Percentiles rank a stretch among this genome's conserved stretches.
Conservation (phyloP, 768 basidiomycete genomes). For the Piloderma croceum region DNA sequence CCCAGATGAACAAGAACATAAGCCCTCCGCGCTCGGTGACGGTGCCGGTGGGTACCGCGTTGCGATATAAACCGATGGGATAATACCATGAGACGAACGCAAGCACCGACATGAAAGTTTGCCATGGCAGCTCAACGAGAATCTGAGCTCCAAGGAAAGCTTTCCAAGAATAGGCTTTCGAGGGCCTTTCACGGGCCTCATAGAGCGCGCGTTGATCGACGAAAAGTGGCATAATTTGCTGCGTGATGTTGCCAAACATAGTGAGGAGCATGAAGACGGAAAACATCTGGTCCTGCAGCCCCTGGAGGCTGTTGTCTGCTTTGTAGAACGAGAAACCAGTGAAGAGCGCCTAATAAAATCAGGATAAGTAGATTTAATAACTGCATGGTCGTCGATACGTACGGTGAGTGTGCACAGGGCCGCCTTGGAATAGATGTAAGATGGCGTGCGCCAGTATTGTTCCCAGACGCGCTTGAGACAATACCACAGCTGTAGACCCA, state of each 20-base stretch:
- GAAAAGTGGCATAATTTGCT: slow-evolving; percentile 35
- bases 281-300: slow-evolving; percentile 26
- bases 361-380: not conserved
- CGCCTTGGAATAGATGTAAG: slow-evolving; percentile 21
- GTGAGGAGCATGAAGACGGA: slow-evolving; percentile 24
- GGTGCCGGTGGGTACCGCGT: slow-evolving; percentile 29
- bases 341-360: slow-evolving; percentile 13
- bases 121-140: slow-evolving; percentile 26
- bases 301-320: slow-evolving; percentile 20
- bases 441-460: slow-evolving; percentile 24
- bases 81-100: slow-evolving; percentile 33
- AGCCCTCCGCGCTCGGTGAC: slow-evolving; percentile 32
- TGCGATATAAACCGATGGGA: slow-evolving; percentile 34
- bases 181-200: slow-evolving; percentile 30
- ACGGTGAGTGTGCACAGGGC: slow-evolving; percentile 6
- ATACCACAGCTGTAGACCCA: slow-evolving; percentile 17
- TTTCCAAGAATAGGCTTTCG: slow-evolving; percentile 29
- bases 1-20: slow-evolving; percentile 32
- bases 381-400: slow-evolving; percentile 1
- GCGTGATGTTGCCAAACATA: slow-evolving; percentile 25
- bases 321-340: slow-evolving; percentile 29
- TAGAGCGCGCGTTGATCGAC: slow-evolving; percentile 29
- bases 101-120: slow-evolving; percentile 19
- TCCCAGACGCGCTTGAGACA: slow-evolving; percentile 23
- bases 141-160: slow-evolving; percentile 31